phyloP scores from a whole-genome alignment of 2,329 filamentous ascomycete species.

The Penicillium crustosum region DNA sequence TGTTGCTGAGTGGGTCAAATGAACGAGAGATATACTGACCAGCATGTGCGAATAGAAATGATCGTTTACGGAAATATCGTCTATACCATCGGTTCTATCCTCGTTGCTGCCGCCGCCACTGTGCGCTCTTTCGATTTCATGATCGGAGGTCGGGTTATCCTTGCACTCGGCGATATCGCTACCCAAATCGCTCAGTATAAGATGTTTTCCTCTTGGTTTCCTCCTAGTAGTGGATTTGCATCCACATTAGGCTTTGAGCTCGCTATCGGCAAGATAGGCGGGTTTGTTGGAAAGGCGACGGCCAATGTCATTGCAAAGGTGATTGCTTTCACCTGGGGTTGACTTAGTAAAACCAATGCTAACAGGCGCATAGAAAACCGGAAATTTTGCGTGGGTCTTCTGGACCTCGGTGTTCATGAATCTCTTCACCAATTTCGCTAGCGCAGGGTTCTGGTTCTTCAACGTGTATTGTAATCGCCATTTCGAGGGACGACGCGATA shows the following conservation, averaged over 20 bases:
- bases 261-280: slow-evolving; percentile 61
- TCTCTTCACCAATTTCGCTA: slow-evolving; percentile 60
- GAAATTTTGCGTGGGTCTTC: slow-evolving; percentile 62
- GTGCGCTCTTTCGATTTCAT: slow-evolving; percentile 60
- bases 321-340: background rate
- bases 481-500: slow-evolving; percentile 52
- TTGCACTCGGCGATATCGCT: slow-evolving; percentile 61
- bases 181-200: slow-evolving; percentile 66
- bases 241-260: slow-evolving; percentile 62
- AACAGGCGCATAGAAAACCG: slow-evolving; percentile 46
- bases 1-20: slow-evolving; percentile 3
- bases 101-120: slow-evolving; percentile 59
- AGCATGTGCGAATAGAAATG: slow-evolving; percentile 36
- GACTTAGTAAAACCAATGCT: background rate
- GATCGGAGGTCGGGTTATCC: slow-evolving; percentile 57
- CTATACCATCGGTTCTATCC: slow-evolving; percentile 58
- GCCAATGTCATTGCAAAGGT: slow-evolving; percentile 59
- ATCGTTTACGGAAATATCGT: slow-evolving; percentile 63
- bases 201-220: slow-evolving; percentile 65
- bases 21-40: background rate
- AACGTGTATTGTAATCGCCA: slow-evolving; percentile 51
- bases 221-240: slow-evolving; percentile 61
- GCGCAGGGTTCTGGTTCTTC: slow-evolving; percentile 57
- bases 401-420: slow-evolving; percentile 67
- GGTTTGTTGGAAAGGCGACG: slow-evolving; percentile 60